These are phyloP conservation scores for Lathyrus aphaca DNA, from an alignment of 306 rosid species.

Conservation along the genomic window DNA sequence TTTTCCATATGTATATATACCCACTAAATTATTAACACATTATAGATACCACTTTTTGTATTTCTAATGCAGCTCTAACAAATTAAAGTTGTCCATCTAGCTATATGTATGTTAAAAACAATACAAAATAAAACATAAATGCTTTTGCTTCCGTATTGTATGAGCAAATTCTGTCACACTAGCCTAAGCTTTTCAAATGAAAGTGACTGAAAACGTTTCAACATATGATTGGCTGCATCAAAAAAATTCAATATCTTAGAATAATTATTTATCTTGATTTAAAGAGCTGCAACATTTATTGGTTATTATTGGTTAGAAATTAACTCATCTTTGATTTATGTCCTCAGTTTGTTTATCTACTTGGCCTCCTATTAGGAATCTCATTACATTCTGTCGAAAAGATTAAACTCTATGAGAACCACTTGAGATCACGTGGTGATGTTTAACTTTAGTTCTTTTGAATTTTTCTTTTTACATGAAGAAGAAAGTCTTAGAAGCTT, in stretches of 20 bases:
- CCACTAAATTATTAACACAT: too few relatives aligned
- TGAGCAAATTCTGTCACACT: not conserved
- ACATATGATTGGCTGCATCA: constrained; percentile 2
- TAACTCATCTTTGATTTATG: constrained; percentile 23
- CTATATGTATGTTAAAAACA: constrained; percentile 25
- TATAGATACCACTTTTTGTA: too few relatives aligned
- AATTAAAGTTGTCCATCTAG: not conserved
- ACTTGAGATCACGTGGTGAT: not conserved
- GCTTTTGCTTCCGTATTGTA: not conserved
- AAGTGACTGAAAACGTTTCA: constrained; percentile 27
- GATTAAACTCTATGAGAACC: not conserved
- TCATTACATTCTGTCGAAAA: not conserved
- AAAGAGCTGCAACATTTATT: not conserved
- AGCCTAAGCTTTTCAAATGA: constrained; percentile 8
- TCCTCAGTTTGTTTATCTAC: constrained; percentile 8
- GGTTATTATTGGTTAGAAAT: constrained; percentile 31
- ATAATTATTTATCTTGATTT: constrained; percentile 24
- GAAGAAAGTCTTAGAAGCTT: not conserved
- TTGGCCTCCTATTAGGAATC: constrained; percentile 33
- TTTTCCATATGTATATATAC: too few relatives aligned
- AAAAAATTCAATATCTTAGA: constrained; percentile 20
- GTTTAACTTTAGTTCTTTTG: constrained; percentile 11
- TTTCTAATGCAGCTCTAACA: too few relatives aligned
- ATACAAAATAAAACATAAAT: constrained; percentile 22
- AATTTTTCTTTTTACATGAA: not conserved